These are phyloP conservation scores for Neofusicoccum umdonicola DNA, from an alignment of 2,329 filamentous ascomycete species.

Conservation along the genomic window DNA sequence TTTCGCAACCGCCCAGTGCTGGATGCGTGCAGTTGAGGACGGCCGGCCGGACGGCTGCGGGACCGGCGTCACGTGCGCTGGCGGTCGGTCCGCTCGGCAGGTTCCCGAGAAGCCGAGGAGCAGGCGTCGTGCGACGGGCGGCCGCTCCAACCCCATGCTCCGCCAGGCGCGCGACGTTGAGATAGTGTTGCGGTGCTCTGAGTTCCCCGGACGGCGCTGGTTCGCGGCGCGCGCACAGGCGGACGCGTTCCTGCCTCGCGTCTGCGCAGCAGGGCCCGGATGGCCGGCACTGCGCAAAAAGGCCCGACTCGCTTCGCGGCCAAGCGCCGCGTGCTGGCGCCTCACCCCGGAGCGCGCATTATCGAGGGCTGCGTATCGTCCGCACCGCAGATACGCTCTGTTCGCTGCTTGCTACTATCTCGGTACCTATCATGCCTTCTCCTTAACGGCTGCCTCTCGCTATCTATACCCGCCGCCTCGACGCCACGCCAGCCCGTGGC, in stretches of 20 bases:
- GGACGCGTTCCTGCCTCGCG: not conserved
- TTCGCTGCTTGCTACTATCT: not conserved
- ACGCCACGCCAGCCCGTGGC: not conserved
- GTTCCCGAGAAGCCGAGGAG: constrained; percentile 1
- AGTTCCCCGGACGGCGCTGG: not conserved
- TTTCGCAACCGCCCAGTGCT: not conserved
- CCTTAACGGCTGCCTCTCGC: not conserved
- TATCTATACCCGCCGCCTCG: not conserved
- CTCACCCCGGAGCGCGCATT: not conserved
- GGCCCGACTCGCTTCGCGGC: not conserved
- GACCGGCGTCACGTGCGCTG: constrained; percentile 1
- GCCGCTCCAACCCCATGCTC: not conserved
- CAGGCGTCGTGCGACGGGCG: not conserved
- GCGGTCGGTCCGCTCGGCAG: not conserved
- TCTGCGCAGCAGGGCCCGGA: not conserved
- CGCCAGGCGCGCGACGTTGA: not conserved
- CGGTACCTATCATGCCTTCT: not conserved
- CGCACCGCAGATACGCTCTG: constrained; percentile 6
- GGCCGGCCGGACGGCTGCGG: not conserved
- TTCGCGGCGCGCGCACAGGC: not conserved
- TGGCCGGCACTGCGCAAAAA: not conserved
- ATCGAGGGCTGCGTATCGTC: not conserved
- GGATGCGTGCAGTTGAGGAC: not conserved
- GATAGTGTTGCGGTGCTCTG: not conserved
- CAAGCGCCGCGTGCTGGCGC: not conserved